Evolutionary conservation across 1,284 basidiomycete genomes (phyloP).

Genomic region (Tylopilus sp.): DNA sequence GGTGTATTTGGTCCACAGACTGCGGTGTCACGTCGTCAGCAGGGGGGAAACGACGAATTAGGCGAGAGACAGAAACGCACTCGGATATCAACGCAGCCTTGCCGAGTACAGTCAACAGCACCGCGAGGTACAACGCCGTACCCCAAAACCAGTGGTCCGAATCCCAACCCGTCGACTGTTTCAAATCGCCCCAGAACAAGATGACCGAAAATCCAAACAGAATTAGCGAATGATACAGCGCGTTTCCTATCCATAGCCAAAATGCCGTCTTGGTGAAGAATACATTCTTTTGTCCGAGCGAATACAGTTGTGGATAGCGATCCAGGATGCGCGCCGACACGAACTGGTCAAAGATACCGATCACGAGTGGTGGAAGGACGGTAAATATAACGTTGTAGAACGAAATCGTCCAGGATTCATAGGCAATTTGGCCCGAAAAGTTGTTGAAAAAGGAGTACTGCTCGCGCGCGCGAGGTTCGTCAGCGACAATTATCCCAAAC

Average conservation of each 20-base stretch:
- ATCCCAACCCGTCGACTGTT: constrained; percentile 76
- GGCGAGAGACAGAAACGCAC: constrained; percentile 45
- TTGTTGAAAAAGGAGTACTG: constrained; percentile 98
- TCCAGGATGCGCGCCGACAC: constrained; percentile 96
- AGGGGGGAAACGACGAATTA: not conserved
- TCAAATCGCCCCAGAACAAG: constrained; percentile 89
- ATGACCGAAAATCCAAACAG: constrained; percentile 87
- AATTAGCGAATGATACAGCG: constrained; percentile 68
- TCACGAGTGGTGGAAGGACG: constrained; percentile 93
- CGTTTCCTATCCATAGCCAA: constrained; percentile 95
- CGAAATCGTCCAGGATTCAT: constrained; percentile 98
- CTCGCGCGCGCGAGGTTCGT: not conserved
- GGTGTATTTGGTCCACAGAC: constrained; percentile 99
- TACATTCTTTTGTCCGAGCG: constrained; percentile 85
- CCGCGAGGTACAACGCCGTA: constrained; percentile 88
- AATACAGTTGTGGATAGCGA: constrained; percentile 95
- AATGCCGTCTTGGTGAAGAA: constrained; percentile 92
- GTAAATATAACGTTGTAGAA: constrained; percentile 94
- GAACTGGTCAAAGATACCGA: constrained; percentile 97
- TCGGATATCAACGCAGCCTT: constrained; percentile 98
- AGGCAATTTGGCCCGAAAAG: constrained; percentile 97
- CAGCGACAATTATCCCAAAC: not conserved
- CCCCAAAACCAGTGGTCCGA: constrained; percentile 99
- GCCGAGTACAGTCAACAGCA: constrained; percentile 92
- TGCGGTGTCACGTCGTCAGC: constrained; percentile 29